A percentile compares a stretch with the other conserved stretches of the same genome.
Evolutionary conservation across 371 early-diverging fungal species (phyloP).

Genomic region (Nematocida homosporus): DNA sequence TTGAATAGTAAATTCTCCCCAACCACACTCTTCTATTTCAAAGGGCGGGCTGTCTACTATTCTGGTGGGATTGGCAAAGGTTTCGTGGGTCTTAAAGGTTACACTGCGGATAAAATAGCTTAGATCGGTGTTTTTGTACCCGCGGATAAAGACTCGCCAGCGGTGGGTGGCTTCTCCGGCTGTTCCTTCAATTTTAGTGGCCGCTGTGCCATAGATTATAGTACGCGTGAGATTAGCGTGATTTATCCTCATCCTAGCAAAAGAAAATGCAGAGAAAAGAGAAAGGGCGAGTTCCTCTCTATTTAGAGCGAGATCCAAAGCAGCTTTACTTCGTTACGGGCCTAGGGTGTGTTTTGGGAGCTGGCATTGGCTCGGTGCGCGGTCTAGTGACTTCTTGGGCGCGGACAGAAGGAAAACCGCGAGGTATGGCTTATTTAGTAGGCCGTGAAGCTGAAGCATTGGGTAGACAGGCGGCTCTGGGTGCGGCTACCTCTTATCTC

Average conservation of each 20-base stretch:
- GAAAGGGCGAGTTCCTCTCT: not conserved
- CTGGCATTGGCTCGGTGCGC: constrained; percentile 12
- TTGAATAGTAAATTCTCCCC: constrained; percentile 58
- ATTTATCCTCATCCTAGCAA: constrained; percentile 52
- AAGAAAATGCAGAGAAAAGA: constrained; percentile 50
- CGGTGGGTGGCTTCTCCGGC: constrained; percentile 41
- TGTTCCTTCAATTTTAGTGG: constrained; percentile 23
- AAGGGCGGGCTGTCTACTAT: constrained; percentile 52
- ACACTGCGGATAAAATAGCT: constrained; percentile 53
- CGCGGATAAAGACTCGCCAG: constrained; percentile 53
- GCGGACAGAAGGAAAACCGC: constrained; percentile 28
- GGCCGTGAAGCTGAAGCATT: not conserved
- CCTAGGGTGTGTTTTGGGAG: constrained; percentile 20
- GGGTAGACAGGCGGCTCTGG: not conserved
- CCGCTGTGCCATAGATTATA: constrained; percentile 53
- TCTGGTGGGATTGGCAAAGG: constrained; percentile 54
- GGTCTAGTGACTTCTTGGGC: not conserved
- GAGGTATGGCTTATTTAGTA: constrained; percentile 17
- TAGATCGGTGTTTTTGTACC: constrained; percentile 53
- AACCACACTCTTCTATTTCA: constrained; percentile 57
- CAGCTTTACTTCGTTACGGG: constrained; percentile 37
- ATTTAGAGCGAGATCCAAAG: constrained; percentile 4
- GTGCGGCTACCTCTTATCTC: not conserved
- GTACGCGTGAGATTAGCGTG: constrained; percentile 55
- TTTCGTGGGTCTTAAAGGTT: constrained; percentile 57